Conservation (phyloP, 202 grass and related monocot genomes). For the Carex sylvatica region DNA sequence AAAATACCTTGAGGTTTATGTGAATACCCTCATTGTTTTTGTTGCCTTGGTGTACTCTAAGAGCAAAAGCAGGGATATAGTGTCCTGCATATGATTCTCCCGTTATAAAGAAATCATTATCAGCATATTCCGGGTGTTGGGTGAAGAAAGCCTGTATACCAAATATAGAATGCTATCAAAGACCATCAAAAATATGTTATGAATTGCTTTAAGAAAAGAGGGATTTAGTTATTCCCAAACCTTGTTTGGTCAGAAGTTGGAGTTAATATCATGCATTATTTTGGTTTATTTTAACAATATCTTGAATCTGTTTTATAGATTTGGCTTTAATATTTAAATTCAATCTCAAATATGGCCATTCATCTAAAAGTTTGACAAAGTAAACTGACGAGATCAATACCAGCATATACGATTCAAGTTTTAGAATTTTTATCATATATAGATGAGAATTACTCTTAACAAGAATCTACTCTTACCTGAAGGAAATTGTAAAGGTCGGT, state of each 20-base stretch:
- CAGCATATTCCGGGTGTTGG: constrained; percentile 51
- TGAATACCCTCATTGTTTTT: constrained; percentile 80
- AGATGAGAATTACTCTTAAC: not conserved
- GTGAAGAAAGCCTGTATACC: constrained; percentile 66
- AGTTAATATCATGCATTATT: not conserved
- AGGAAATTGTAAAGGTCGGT: constrained; percentile 68
- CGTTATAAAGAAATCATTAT: constrained; percentile 88
- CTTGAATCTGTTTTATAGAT: not conserved
- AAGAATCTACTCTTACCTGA: constrained; percentile 40
- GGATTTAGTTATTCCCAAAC: not conserved
- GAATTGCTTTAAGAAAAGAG: not conserved
- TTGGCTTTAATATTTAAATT: not conserved
- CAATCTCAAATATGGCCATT: not conserved
- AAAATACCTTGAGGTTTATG: constrained; percentile 80
- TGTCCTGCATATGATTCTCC: constrained; percentile 90
- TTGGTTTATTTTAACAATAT: constrained; percentile 3
- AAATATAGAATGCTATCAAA: constrained; percentile 6
- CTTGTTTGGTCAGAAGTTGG: not conserved
- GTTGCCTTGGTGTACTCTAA: constrained; percentile 71
- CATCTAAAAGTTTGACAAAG: not conserved
- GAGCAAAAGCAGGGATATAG: constrained; percentile 86
- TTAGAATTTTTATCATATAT: constrained; percentile 17
- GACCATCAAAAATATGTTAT: constrained; percentile 1
- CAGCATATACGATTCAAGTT: not conserved
- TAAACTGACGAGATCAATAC: not conserved